A percentile compares a stretch with the other conserved stretches of the same genome.
These are phyloP conservation scores for Didymellaceae sp. DNA, from an alignment of 2,329 filamentous ascomycete species.

Conservation along the genomic window DNA sequence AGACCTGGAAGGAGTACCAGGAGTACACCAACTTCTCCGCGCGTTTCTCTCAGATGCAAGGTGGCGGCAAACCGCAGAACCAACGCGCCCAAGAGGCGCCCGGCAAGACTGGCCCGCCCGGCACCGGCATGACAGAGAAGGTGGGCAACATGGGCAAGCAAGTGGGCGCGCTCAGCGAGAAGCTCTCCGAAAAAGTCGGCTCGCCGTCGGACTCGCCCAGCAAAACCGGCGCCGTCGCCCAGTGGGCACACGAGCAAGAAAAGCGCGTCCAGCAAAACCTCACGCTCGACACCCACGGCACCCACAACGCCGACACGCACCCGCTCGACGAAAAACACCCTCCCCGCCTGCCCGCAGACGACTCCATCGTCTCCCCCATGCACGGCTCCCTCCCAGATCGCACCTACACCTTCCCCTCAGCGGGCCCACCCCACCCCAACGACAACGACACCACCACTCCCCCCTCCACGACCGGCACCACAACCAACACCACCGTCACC, in stretches of 20 bases:
- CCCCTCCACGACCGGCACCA: too few species aligned
- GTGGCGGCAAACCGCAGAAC: constrained; percentile 59
- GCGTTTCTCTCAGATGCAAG: constrained; percentile 73
- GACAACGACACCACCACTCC: constrained; percentile 20
- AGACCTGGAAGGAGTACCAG: constrained; percentile 91
- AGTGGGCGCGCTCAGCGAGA: constrained; percentile 36
- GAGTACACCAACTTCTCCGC: constrained; percentile 80
- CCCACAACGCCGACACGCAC: constrained; percentile 9
- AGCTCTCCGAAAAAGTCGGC: constrained; percentile 39
- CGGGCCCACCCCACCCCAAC: constrained; percentile 42
- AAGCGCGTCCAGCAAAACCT: constrained; percentile 29
- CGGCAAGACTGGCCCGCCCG: constrained; percentile 58
- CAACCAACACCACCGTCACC: too few species aligned
- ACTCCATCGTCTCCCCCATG: constrained; percentile 41
- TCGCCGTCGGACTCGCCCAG: constrained; percentile 25
- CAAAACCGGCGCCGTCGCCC: constrained; percentile 41
- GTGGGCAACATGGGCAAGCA: constrained; percentile 35
- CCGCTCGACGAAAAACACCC: constrained; percentile 45
- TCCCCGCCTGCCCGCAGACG: constrained; percentile 34
- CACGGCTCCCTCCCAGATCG: constrained; percentile 26
- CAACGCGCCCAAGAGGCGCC: constrained; percentile 57
- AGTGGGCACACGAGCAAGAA: constrained; percentile 51
- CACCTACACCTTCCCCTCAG: constrained; percentile 42
- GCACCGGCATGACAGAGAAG: constrained; percentile 44
- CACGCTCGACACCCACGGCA: constrained; percentile 29